These are phyloP conservation scores for Arthrobotrys conoides DNA, from an alignment of 2,329 filamentous ascomycete genomes.

Conservation along the genomic window DNA sequence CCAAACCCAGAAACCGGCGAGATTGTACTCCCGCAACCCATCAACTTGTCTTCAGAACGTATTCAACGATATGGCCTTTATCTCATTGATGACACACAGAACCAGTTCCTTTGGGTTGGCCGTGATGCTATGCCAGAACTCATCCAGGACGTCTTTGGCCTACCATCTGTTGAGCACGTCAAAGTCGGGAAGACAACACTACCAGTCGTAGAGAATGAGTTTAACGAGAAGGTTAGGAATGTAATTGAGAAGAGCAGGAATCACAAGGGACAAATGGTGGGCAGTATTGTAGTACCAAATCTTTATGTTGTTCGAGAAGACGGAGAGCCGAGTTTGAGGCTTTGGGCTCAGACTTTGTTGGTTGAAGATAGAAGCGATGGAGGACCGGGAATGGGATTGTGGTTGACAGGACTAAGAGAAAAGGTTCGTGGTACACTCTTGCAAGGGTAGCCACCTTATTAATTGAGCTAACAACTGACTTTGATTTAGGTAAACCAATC, in stretches of 20 bases:
- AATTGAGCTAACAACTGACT: constrained; percentile 17
- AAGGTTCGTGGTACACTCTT: constrained; percentile 77
- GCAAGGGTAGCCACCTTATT: neutral
- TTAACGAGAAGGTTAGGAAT: constrained; percentile 92
- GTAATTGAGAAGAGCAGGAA: constrained; percentile 94
- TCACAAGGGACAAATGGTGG: constrained; percentile 86
- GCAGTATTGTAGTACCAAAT: constrained; percentile 92
- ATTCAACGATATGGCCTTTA: constrained; percentile 93
- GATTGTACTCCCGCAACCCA: constrained; percentile 84
- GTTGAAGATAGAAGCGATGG: constrained; percentile 96
- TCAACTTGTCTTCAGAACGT: constrained; percentile 89
- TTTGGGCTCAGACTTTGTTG: constrained; percentile 96
- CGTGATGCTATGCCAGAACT: constrained; percentile 92
- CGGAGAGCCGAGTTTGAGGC: constrained; percentile 91
- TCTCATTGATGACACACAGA: constrained; percentile 96
- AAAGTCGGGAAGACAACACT: constrained; percentile 91
- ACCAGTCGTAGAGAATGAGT: constrained; percentile 92
- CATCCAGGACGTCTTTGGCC: constrained; percentile 88
- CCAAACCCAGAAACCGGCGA: constrained; percentile 88
- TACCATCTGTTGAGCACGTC: constrained; percentile 84
- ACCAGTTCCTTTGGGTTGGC: constrained; percentile 97
- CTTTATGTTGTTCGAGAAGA: constrained; percentile 95
- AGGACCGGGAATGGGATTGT: constrained; percentile 91
- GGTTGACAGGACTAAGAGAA: constrained; percentile 90
- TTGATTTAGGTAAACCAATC: constrained; percentile 51